These are phyloP conservation scores for Orbilia javanica DNA, from an alignment of 2,329 filamentous ascomycete species.

Conservation along the genomic window DNA sequence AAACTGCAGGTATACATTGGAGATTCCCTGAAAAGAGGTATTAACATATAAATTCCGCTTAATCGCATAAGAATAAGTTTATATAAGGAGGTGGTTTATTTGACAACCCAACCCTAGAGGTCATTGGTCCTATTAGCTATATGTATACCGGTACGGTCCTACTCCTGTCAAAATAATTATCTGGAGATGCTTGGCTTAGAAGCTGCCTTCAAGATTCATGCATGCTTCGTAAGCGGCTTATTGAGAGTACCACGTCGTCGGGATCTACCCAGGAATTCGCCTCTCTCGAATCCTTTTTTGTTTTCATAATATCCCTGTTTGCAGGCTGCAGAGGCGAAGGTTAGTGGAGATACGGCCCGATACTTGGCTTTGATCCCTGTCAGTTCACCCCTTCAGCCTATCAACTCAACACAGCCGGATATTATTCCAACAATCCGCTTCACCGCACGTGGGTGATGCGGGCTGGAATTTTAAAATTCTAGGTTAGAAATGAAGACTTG, in stretches of 20 bases:
- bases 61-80: neutral
- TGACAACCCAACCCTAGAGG: too few species aligned
- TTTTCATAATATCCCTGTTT: slow-evolving; percentile 40
- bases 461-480: slow-evolving; percentile 3
- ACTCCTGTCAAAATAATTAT: neutral
- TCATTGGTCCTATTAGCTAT: too few species aligned
- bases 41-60: neutral
- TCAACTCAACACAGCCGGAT: slow-evolving; percentile 44
- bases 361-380: slow-evolving; percentile 27
- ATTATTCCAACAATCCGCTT: slow-evolving; percentile 55
- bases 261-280: slow-evolving; percentile 18
- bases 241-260: slow-evolving; percentile 20
- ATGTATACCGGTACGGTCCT: too few species aligned
- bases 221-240: neutral
- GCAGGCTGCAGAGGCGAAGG: neutral
- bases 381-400: slow-evolving; percentile 11
- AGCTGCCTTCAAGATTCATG: neutral
- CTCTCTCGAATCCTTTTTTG: slow-evolving; percentile 25
- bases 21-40: neutral
- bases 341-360: slow-evolving; percentile 56
- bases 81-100: too few species aligned
- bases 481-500: slow-evolving; percentile 3
- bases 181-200: neutral
- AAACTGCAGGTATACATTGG: too few species aligned
- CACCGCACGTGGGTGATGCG: slow-evolving; percentile 18